A percentile compares a stretch with the other conserved stretches of the same genome.
Evolutionary conservation across 345 rosid species (phyloP).

Genomic region (Eutrema japonicum): DNA sequence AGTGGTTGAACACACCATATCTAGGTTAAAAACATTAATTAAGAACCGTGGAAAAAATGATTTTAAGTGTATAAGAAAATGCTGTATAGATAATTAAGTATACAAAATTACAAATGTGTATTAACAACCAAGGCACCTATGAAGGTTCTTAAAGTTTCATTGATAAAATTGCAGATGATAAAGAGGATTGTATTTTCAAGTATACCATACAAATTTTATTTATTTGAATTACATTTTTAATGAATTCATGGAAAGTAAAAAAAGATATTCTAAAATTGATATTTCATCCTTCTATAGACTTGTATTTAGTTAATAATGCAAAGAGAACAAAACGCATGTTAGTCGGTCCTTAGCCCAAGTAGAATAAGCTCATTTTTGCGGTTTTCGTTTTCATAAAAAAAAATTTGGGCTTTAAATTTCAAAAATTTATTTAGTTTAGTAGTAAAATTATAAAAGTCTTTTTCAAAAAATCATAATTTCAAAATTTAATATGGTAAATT

Average conservation of each 20-base stretch:
- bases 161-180: neutral
- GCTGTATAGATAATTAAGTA: constrained; percentile 1
- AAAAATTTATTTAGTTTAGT: too few relatives aligned
- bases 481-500: too few relatives aligned
- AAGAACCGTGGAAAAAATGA: neutral
- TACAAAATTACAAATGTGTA: neutral
- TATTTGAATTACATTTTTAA: neutral
- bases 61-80: constrained; percentile 7
- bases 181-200: neutral
- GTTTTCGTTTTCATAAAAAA: too few relatives aligned
- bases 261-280: neutral
- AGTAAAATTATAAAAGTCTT: too few relatives aligned
- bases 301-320: neutral
- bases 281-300: neutral
- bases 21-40: constrained; percentile 15
- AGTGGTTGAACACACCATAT: constrained; percentile 29
- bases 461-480: too few relatives aligned
- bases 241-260: neutral
- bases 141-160: neutral
- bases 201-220: neutral
- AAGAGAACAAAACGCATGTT: neutral
- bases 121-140: neutral
- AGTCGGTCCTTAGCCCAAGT: too few relatives aligned
- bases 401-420: too few relatives aligned
- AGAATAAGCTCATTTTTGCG: too few relatives aligned